Conservation (phyloP, 2,329 filamentous ascomycete species). For the Penicillium glabrum region DNA sequence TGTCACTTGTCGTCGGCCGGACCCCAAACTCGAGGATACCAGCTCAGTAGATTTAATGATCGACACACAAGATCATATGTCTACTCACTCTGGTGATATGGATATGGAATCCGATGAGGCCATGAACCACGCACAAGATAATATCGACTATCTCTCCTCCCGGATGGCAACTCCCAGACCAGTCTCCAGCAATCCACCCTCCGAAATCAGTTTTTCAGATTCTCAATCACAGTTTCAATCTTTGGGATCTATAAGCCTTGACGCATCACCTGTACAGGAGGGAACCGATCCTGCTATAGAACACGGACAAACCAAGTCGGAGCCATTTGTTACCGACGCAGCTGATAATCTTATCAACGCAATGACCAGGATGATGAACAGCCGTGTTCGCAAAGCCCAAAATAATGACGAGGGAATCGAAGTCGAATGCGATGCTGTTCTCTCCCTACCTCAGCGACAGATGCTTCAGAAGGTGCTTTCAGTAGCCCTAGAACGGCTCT, state of each 20-base stretch:
- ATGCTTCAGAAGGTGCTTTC: slow-evolving; percentile 34
- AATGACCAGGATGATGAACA: slow-evolving; percentile 34
- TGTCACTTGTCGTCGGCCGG: slow-evolving; percentile 20
- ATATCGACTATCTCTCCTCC: neutral
- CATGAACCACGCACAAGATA: neutral
- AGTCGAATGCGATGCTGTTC: slow-evolving; percentile 14
- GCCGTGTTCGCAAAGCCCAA: slow-evolving; percentile 23
- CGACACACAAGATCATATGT: slow-evolving; percentile 19
- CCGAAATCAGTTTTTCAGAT: neutral
- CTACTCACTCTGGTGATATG: slow-evolving; percentile 5
- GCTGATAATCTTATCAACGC: slow-evolving; percentile 34
- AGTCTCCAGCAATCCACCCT: neutral
- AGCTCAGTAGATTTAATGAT: slow-evolving; percentile 12
- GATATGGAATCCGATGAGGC: slow-evolving; percentile 5
- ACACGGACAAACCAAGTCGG: slow-evolving; percentile 14
- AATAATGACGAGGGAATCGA: slow-evolving; percentile 23
- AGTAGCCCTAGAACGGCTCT: slow-evolving; percentile 29
- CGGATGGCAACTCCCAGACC: neutral
- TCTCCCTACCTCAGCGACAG: slow-evolving; percentile 31
- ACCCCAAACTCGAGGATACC: slow-evolving; percentile 15
- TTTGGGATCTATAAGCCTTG: neutral
- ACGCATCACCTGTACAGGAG: neutral
- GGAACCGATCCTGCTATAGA: neutral
- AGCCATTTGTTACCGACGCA: slow-evolving; percentile 27
- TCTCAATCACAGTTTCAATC: neutral